Conservation (phyloP, 2,329 filamentous ascomycete species). For the Rhytidhysteron rufulum region DNA sequence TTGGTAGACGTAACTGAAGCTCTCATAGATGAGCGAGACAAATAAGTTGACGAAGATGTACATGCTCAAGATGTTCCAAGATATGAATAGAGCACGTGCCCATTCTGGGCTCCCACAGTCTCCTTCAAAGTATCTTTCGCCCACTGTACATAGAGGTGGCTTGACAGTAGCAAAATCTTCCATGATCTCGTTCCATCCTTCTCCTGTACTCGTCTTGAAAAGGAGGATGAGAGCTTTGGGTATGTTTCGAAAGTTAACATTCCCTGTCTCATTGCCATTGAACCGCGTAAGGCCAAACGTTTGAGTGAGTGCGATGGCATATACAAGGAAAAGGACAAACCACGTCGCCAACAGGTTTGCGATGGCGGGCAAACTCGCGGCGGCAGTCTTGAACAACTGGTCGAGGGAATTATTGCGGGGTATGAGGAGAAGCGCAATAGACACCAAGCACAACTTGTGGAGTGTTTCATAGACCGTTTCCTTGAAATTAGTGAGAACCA, state of each 20-base stretch:
- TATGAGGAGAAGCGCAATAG: constrained; percentile 84
- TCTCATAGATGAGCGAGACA: constrained; percentile 97
- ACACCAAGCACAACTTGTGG: constrained; percentile 92
- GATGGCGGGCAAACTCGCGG: constrained; percentile 86
- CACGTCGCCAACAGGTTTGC: constrained; percentile 91
- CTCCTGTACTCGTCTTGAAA: constrained; percentile 88
- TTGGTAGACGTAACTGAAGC: constrained; percentile 98
- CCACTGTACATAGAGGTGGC: constrained; percentile 75
- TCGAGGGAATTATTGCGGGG: constrained; percentile 95
- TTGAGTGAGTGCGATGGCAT: constrained; percentile 93
- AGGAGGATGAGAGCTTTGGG: constrained; percentile 90
- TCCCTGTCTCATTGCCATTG: constrained; percentile 64
- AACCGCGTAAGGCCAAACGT: constrained; percentile 94
- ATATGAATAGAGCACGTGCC: constrained; percentile 85
- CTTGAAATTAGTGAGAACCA: constrained; percentile 61
- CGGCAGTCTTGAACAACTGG: constrained; percentile 97
- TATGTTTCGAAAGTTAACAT: constrained; percentile 89
- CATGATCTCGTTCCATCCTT: constrained; percentile 97
- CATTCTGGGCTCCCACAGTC: constrained; percentile 91
- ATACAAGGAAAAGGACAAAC: constrained; percentile 95
- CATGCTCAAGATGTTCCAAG: constrained; percentile 99
- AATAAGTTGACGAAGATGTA: constrained; percentile 99
- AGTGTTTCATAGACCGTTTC: constrained; percentile 67
- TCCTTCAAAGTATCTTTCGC: constrained; percentile 70
- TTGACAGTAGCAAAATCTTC: constrained; percentile 83